phyloP scores from a whole-genome alignment of 2,329 filamentous ascomycete genomes.

The Aspergillus hiratsukae region DNA sequence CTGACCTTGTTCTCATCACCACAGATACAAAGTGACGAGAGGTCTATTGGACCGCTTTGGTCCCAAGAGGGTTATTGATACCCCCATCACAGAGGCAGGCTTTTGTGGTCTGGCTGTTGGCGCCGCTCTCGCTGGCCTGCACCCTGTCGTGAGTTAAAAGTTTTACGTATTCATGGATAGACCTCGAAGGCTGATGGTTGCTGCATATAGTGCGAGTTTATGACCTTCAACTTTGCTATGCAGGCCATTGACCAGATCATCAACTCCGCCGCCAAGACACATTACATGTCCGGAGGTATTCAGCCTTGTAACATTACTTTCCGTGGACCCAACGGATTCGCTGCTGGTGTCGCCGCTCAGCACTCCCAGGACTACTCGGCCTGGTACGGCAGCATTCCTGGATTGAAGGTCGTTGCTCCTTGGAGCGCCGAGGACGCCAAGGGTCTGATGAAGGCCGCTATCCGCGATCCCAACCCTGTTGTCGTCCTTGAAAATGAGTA shows the following conservation, averaged over 20 bases:
- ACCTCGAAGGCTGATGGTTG: constrained; percentile 5
- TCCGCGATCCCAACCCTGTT: constrained; percentile 96
- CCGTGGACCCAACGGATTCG: constrained; percentile 98
- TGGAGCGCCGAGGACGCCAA: constrained; percentile 98
- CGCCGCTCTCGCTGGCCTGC: constrained; percentile 87
- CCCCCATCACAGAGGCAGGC: constrained; percentile 94
- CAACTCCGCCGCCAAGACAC: constrained; percentile 98
- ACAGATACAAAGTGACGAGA: constrained; percentile 95
- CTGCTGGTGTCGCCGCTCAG: constrained; percentile 89
- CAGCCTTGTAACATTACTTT: constrained; percentile 99
- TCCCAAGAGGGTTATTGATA: constrained; percentile 96
- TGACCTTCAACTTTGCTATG: constrained; percentile 99
- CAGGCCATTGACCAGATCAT: constrained; percentile 99
- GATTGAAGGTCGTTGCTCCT: constrained; percentile 91
- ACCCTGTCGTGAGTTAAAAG: constrained; percentile 72
- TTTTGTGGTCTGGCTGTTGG: constrained; percentile 92
- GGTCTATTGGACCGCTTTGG: constrained; percentile 95
- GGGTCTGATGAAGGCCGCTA: constrained; percentile 94
- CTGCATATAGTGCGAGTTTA: constrained; percentile 80
- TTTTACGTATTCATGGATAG: neutral
- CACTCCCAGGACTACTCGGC: constrained; percentile 98
- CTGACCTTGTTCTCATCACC: constrained; percentile 32
- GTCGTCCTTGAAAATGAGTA: constrained; percentile 82
- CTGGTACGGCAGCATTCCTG: constrained; percentile 98
- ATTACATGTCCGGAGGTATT: constrained; percentile 99